Evolutionary conservation across 1,139 yeast genomes (phyloP), one percentile per base, ranked within the genome.

Genomic region (Blastobotrys capitulatus): DNA sequence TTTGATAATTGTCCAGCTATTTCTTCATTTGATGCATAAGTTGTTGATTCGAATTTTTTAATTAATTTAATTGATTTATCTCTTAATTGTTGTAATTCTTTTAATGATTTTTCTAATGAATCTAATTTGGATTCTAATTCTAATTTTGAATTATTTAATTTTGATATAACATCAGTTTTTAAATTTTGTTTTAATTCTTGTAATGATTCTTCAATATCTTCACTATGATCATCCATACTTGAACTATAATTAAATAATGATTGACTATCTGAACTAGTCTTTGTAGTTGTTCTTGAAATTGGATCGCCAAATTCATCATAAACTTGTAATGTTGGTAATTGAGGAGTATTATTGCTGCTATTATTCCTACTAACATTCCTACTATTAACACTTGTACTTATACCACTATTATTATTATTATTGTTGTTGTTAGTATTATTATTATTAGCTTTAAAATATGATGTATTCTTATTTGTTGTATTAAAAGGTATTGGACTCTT

Each of bases 161-260:
- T 46, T 34, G 52, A 45, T 2, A 59, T 55, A 4, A 58, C 57
- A 38, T 59, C 61, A 20, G 54, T 43, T 13, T 53, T 46, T n/a
- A 59, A 50, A 35, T 52, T 52, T 32, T 52, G 43, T 42, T 53
- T 54, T 35, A 59, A 41, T 13, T 52, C 49, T 34, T 37, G 48
- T 15, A 58, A 54, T 15, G 56, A 54, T 20, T 56, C 54, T 7
- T 47, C 52, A 46, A 55, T 22, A 32, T n/a, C 15, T 5, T 25
- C 15, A 29, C 15, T 37, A 8, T 16, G 16, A 8, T 36, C 25
- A 19, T 38, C 34, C 5, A 10, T n/a, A 15, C 34, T 25, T 8
- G 18, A 18, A 8, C 13, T 25, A 6, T 10, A 3, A 6, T 6
- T 12, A 16, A 15, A 16, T 22, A 22, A 22, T 22, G 25, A 7